Base-by-base conservation (phyloP, 2,329 filamentous ascomycete species). In the Monascus ruber region DNA sequence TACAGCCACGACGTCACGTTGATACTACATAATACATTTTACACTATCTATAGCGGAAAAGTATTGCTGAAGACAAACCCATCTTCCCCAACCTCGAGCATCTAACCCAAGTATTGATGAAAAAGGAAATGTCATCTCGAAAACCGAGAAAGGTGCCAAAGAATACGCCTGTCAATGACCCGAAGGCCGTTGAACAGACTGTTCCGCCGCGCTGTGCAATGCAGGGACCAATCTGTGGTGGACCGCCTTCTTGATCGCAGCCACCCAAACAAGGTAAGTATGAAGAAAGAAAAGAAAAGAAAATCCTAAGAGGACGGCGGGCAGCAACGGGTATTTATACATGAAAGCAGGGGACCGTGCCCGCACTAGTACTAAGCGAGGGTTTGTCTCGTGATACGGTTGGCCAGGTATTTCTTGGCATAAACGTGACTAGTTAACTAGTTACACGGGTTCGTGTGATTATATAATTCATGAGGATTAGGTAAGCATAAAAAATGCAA, bases 161-260 rank as follows among this genome's bases (percentile, higher is more conserved):
- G 55, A 60, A 60, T 60, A 49, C 56, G 56, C 56, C 55, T 59
- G 55, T 58, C 56, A 59, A 58, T 55, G 56, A 58, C 55, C 56
- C 54, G 53, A 55, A 52, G 38, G 48, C 50, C 48, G 47, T 52
- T 51, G 48, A 49, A 50, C 45, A 24, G 47, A 60, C 50, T 56
- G 67, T 61, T 65, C 65, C 68, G 53, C 70, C 70, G 63, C 70
- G 69, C 51, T 73, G 70, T 74, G 71, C 71, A 73, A 74, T 73
- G 71, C 65, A 73, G 70, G 68, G 63, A 64, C 68, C 62, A 59
- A 58, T 59, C 55, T 54, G 62, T 66, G 60, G 62, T 60, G 53
- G 53, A 53, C 58, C 62, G 58, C 58, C 57, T 65, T 66, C 47
- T 52, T 69, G 65, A 69, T 62, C 65, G 59, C 62, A 55, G 58